Evolutionary conservation across 1,139 yeast genomes (phyloP).

Genomic region (Kluyveromyces marxianus): DNA sequence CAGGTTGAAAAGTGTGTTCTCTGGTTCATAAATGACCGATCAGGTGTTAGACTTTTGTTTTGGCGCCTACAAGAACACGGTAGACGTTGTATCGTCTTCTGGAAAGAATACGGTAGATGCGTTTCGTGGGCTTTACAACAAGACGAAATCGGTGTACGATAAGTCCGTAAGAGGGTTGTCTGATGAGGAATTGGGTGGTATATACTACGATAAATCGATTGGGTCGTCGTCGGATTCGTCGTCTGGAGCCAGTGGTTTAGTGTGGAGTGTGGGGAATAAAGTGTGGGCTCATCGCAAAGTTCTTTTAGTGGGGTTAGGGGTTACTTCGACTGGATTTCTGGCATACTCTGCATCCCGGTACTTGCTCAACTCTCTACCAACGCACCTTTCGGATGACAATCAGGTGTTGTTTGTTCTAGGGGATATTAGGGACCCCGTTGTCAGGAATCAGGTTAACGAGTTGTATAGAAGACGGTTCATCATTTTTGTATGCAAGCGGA

Average conservation of each 20-base stretch:
- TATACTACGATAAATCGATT: background rate
- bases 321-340: slow-evolving; percentile 3
- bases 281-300: background rate
- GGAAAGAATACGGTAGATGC: slow-evolving; percentile 9
- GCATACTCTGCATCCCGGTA: slow-evolving; percentile 1
- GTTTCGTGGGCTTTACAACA: slow-evolving; percentile 8
- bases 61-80: slow-evolving; percentile 5
- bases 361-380: slow-evolving; percentile 12
- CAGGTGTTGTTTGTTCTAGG: slow-evolving; percentile 27
- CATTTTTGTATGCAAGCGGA: slow-evolving; percentile 27
- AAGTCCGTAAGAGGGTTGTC: slow-evolving; percentile 1
- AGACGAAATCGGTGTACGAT: slow-evolving; percentile 3
- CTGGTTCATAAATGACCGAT: background rate
- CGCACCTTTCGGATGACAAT: slow-evolving; percentile 17
- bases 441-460: slow-evolving; percentile 30
- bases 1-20: too few species aligned
- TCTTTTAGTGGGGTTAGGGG: slow-evolving; percentile 3
- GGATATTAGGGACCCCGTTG: slow-evolving; percentile 30
- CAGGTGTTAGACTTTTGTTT: slow-evolving; percentile 4
- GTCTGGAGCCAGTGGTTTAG: too few species aligned
- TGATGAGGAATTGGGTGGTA: background rate
- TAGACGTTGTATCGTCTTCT: slow-evolving; percentile 1
- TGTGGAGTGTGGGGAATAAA: background rate
- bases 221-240: background rate
- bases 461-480: slow-evolving; percentile 28